Base-by-base conservation (phyloP, 2,329 filamentous ascomycete genomes). In the Epichloe glyceriae region DNA sequence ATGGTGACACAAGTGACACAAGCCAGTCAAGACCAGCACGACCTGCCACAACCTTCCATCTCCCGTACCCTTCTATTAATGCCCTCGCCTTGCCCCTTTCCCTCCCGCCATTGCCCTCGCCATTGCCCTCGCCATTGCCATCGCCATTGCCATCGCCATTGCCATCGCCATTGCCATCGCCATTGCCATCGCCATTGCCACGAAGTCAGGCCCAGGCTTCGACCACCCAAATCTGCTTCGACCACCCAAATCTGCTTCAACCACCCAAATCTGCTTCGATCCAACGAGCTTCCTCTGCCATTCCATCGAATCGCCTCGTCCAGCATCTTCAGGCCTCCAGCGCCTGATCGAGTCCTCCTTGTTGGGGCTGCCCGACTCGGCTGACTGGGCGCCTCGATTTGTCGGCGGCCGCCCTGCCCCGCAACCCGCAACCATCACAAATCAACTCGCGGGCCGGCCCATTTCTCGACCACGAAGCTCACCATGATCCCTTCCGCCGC, bases 401-500 rank as follows among this genome's bases (percentile, higher is more conserved):
- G 40, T 41, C 44, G 22, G 26, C 26, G 26, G 30, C 22, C 37
- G 19, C 26, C 48, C 41, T 47, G n/a, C n/a, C 38, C 35, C 37
- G 15, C 19, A 26, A 11, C 35, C 20, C 30, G 20, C 19, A 30
- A 30, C 35, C 33, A 40, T 37, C 46, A 33, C 35, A 46, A 40
- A 33, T 15, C 37, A 39, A 14, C 37, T 38, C n/a, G 17, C 35
- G 10, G 17, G 30, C 40, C 44, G 10, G 7, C 30, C 14, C 26
- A 33, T 46, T n/a, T 44, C 42, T 46, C 44, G 19, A 47, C 45
- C 11, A 34, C 20, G 33, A 35, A n/a, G 34, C 26, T 38, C 22
- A 44, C 38, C 38, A 56, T 57, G 54, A 54, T 54, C 46, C 47
- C 55, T 43, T 50, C 54, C n/a, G 42, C 53, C 39, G 54, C 57